Evolutionary conservation across 2,329 filamentous ascomycete species (phyloP), one percentile per base, ranked within the genome.

Genomic region (Aschersonia sp.): DNA sequence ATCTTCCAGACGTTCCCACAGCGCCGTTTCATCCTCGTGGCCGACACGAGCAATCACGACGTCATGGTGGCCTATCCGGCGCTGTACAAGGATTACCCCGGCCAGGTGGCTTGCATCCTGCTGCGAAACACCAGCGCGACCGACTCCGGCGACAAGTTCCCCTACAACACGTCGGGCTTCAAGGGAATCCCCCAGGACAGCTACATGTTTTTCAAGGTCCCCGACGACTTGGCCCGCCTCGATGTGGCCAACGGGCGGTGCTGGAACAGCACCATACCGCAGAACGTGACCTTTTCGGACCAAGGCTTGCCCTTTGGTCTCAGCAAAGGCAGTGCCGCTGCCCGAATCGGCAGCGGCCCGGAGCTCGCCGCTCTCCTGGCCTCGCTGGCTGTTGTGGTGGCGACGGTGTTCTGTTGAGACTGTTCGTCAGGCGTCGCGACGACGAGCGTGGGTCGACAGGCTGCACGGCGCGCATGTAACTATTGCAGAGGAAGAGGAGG

Each of bases 151-250:
- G 77, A 86, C 60, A 72, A 73, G 51, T 87, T 88, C 62, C 84
- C 85, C 0, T 89, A 89, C 62, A 74, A 88, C 56, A 89, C 84
- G 0, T 69, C 68, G 29, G 81, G 79, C 0, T 89, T 89, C 66
- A 68, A 84, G 63, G 73, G 67, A 3, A 59, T 89, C 42, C 74
- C 82, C 45, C 76, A 81, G 59, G 69, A 69, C 32, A 74, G 68
- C 53, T 89, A 87, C 66, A 88, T 89, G 84, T 89, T 90, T 66
- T 89, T 90, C 70, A 66, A 73, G 12, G 72, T 81, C 14, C 74
- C 84, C 1, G 79, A 87, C 59, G 84, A 89, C 54, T 62, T 89
- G 39, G 71, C 56, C 6, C 70, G 72, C 4, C 62, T 87, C 50
- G 82, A 89, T 55, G 78, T 89, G 50, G 70, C 67, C 3, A 76